phyloP scores from a whole-genome alignment of 1,284 basidiomycete genomes.

The Boletellus dicymbophilus region DNA sequence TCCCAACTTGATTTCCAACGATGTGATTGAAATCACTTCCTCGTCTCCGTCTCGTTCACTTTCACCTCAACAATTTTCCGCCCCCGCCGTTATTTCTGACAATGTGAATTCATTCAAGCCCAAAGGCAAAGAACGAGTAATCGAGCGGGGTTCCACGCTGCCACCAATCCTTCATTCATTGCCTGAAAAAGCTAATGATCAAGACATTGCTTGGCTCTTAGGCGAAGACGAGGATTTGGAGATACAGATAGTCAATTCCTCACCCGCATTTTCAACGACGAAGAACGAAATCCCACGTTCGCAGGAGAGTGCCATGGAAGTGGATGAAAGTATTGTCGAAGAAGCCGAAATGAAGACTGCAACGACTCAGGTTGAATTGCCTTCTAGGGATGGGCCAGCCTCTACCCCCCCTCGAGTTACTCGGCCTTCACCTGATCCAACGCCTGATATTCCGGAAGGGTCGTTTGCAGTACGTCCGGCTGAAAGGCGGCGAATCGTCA shows the following conservation, averaged over 20 bases:
- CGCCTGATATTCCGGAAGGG: constrained; percentile 38
- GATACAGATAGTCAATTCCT: constrained; percentile 51
- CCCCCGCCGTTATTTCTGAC: not conserved
- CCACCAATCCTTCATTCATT: not conserved
- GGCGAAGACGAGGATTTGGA: constrained; percentile 58
- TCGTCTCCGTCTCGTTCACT: constrained; percentile 25
- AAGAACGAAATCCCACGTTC: not conserved
- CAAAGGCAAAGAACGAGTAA: constrained; percentile 13
- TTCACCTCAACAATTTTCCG: constrained; percentile 9
- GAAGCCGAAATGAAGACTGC: constrained; percentile 5
- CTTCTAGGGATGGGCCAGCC: constrained; percentile 43
- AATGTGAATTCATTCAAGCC: not conserved
- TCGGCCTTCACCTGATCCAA: constrained; percentile 16
- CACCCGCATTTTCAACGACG: constrained; percentile 35
- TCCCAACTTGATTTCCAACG: constrained; percentile 2
- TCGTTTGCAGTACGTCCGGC: constrained; percentile 57
- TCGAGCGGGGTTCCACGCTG: not conserved
- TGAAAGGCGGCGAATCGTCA: constrained; percentile 33
- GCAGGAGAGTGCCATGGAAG: constrained; percentile 7
- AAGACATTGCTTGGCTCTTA: constrained; percentile 63
- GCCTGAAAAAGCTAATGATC: constrained; percentile 13
- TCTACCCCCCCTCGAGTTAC: constrained; percentile 35
- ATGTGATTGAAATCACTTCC: constrained; percentile 34
- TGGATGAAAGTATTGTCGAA: constrained; percentile 11
- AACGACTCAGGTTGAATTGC: constrained; percentile 15